Base-by-base conservation (phyloP, 768 basidiomycete species). In the Serendipita sp. region DNA sequence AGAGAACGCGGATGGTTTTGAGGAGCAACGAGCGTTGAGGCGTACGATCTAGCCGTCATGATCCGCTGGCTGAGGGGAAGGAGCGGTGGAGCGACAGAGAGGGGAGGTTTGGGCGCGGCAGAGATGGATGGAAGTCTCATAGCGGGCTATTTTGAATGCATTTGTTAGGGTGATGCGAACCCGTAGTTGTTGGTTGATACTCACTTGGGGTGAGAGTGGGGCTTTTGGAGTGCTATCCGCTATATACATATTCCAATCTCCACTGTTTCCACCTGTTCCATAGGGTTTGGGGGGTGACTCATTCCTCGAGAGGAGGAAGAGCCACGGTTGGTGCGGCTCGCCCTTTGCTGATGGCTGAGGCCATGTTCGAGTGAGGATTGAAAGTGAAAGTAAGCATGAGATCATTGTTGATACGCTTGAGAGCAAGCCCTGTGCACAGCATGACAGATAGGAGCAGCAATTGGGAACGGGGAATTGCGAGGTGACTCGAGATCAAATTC, bases 81-180 rank as follows among this genome's bases (percentile, higher is more conserved):
- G 72, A 68, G 48, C 71, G 68, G 5, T 70, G 60, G 18, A 67
- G 69, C 23, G 48, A n/a, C n/a, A 16, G 11, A 11, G 37, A 11
- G 3, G 3, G 48, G 29, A 3, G 48, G n/a, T 50, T 50, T n/a
- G n/a, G 48, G 48, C 48, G 4, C n/a, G 16, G 29, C 6, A 3
- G 48, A 50, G 5, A 16, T n/a, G 29, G n/a, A 50, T 50, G n/a
- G n/a, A 31, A 74, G 69, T 37, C 76, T 70, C 23, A 70, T 34
- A 69, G 62, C 15, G 67, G 64, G 1, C 68, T 66, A 16, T 73
- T 76, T 69, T 74, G 76, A 0, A 76, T 73, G 46, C 78, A 80
- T 44, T 44, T 44, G 44, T 10, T 10, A 44, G 44, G 11, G 44
- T 44, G 44, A 10, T 44, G 10, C 29, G 44, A 16, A 44, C 64